Conservation (phyloP, 169 alveolate species). For the Condylostoma magnum region DNA sequence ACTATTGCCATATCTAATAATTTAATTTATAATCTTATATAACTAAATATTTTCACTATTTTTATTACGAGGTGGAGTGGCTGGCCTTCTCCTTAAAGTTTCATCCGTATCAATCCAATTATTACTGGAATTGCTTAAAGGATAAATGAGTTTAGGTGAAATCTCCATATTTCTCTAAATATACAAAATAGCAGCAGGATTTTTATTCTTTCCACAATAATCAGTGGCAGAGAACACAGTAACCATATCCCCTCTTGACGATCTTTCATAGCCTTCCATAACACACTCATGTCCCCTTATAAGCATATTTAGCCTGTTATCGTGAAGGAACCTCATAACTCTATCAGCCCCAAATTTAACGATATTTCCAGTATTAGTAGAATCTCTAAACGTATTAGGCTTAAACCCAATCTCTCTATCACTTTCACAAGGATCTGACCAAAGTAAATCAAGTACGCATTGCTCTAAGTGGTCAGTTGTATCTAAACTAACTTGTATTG, state of each 20-base stretch:
- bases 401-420: conserved; percentile 96
- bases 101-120: conserved; percentile 18
- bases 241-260: conserved; percentile 97
- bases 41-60: too few species aligned
- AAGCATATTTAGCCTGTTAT: conserved; percentile 39
- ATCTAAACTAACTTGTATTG: neutral
- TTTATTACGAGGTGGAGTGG: conserved; percentile 15
- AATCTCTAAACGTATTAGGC: conserved; percentile 97
- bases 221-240: conserved; percentile 99
- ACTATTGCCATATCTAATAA: too few species aligned
- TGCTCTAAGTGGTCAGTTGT: neutral
- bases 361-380: conserved; percentile 97
- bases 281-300: conserved; percentile 99
- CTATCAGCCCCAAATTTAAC: conserved; percentile 96
- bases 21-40: too few species aligned
- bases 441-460: neutral
- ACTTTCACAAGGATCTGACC: conserved; percentile 95
- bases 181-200: conserved; percentile 92
- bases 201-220: conserved; percentile 98
- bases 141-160: conserved; percentile 97
- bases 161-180: conserved; percentile 95
- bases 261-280: conserved; percentile 99
- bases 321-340: conserved; percentile 83
- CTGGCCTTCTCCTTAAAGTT: conserved; percentile 15
- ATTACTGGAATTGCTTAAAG: conserved; percentile 41